Evolutionary conservation across 805 yeast species (phyloP), one percentile per base, ranked within the genome.

Genomic region (Candida vaughaniae): DNA sequence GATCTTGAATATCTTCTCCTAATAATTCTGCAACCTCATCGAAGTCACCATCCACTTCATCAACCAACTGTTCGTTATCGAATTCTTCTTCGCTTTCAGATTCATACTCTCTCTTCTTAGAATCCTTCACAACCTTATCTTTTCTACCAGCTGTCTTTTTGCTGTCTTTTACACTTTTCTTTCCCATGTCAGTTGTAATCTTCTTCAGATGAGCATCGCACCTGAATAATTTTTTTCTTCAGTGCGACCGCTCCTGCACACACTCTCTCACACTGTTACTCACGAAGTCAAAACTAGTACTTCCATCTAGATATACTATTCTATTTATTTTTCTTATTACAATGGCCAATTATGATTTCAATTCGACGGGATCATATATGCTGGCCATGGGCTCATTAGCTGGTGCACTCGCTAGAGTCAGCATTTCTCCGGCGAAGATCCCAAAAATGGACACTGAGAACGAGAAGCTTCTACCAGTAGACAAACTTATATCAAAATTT

Each of bases 301-400:
- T n/a, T n/a, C n/a, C n/a, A n/a, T n/a, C n/a, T n/a, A n/a, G n/a
- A n/a, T n/a, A n/a, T n/a, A n/a, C n/a, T n/a, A n/a, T n/a, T n/a
- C n/a, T n/a, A n/a, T n/a, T n/a, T n/a, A n/a, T n/a, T n/a, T n/a
- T n/a, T n/a, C n/a, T n/a, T n/a, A n/a, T n/a, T n/a, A n/a, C n/a
- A n/a, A n/a, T n/a, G 71, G 64, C 69, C 4, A 53, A 65, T 27
- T 68, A 68, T 45, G 58, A 63, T 31, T 83, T 72, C 6, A 65
- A 75, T 10, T 82, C 90, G 1, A 82, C 90, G 7, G 75, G 77
- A 58, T 83, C 93, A 16, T 85, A 77, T 58, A 77, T 85, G 84
- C 76, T 75, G 53, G 91, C 93, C 14, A 82, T 85, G 88, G 75
- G 73, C 55, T 73, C 79, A 2, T 77, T 85, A 82, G 64, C 76